These are phyloP conservation scores for Phoma sp. DNA, from an alignment of 2,329 filamentous ascomycete species.

Conservation along the genomic window DNA sequence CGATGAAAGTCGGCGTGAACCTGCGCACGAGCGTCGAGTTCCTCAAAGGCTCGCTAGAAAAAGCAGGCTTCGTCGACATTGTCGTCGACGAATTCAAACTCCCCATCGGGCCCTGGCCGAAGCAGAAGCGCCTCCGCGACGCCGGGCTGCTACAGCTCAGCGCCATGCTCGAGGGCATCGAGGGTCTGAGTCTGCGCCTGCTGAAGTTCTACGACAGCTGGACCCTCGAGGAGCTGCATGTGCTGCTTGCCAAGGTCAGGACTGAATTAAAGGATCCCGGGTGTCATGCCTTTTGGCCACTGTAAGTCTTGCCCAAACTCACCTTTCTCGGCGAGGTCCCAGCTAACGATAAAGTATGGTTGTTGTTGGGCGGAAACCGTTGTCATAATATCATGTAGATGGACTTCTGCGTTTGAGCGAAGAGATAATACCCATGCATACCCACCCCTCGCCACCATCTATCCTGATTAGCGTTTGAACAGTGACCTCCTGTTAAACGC, in stretches of 20 bases:
- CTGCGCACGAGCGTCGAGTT: constrained; percentile 32
- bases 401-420: too few relatives aligned
- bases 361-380: constrained; percentile 3
- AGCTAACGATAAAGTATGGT: constrained; percentile 6
- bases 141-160: constrained; percentile 36
- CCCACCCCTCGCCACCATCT: too few relatives aligned
- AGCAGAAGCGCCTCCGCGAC: constrained; percentile 28
- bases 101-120: constrained; percentile 32
- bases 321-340: too few relatives aligned
- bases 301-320: constrained; percentile 26
- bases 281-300: constrained; percentile 38
- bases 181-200: constrained; percentile 32
- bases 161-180: constrained; percentile 38
- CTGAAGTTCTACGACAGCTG: constrained; percentile 34
- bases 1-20: constrained; percentile 28
- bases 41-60: constrained; percentile 20
- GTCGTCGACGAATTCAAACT: constrained; percentile 27
- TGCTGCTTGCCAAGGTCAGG: constrained; percentile 44
- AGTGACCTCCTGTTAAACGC: too few relatives aligned
- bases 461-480: too few relatives aligned
- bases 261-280: constrained; percentile 37
- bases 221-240: constrained; percentile 36
- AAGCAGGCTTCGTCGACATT: constrained; percentile 31
- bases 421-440: too few relatives aligned
- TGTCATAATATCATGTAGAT: too few relatives aligned